Base-by-base conservation (phyloP, 2,329 filamentous ascomycete species). In the Epichloe typhina region DNA sequence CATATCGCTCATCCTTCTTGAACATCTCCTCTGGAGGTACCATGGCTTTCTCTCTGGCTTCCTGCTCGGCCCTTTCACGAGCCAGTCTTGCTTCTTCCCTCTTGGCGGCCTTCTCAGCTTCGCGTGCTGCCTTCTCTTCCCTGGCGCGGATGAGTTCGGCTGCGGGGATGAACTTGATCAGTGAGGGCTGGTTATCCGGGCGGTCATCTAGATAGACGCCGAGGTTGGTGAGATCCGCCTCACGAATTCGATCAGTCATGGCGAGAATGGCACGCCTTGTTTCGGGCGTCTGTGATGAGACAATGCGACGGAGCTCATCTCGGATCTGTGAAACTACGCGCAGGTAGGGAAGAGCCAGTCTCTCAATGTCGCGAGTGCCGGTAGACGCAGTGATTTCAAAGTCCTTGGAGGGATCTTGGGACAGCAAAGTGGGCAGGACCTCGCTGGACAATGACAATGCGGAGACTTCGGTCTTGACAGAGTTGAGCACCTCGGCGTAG, bases 151-250 rank as follows among this genome's bases (percentile, higher is more conserved):
- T 73, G 26, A 83, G 67, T 54, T 80, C 75, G 4, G 72, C 68
- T 4, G 74, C 75, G 0, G 77, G 75, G 9, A 81, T 70, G 53
- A 82, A 81, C 59, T 81, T 82, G 54, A 95, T 83, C 35, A 95
- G 75, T 0, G 88, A 88, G 0, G 80, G 83, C 62, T 75, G 75
- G 50, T 71, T 72, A 45, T 77, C 77, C n/a, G 70, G 71, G 47
- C 88, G 80, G 61, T 96, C 90, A 62, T 96, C 90, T 1, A 96
- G 80, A 61, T 94, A 94, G 52, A 96, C 84, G 38, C 84, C 87
- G 0, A 94, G 71, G 52, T 90, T 82, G 59, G 86, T 90, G 11
- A 96, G 79, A 51, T 90, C 82, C 9, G 80, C 75, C 64, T 96
- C 87, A 49, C 90, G 85, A 42, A 96, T 79, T 17, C 78, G 75